Evolutionary conservation across 2,329 filamentous ascomycete species (phyloP).

Genomic region (Achaetomium macrosporum): DNA sequence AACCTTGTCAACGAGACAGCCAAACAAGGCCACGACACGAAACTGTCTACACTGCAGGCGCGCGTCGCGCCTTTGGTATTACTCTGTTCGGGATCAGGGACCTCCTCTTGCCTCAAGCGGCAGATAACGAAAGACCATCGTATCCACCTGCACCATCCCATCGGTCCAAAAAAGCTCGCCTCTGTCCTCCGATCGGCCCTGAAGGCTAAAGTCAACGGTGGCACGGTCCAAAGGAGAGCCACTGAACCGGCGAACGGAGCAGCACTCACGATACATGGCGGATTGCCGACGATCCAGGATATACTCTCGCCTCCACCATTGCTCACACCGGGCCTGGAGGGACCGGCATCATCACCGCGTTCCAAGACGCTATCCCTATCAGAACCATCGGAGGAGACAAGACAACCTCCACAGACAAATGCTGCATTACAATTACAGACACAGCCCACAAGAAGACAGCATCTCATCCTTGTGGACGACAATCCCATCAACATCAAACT

Average conservation of each 20-base stretch:
- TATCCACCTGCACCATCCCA: slow-evolving; percentile 19
- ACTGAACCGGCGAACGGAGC: neutral
- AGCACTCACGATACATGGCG: neutral
- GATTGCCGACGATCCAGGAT: neutral
- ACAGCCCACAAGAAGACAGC: neutral
- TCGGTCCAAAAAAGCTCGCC: slow-evolving; percentile 19
- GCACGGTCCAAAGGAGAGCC: neutral
- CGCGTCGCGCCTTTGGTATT: slow-evolving; percentile 12
- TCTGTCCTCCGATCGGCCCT: slow-evolving; percentile 13
- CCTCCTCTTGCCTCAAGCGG: slow-evolving; percentile 9
- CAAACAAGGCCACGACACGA: neutral
- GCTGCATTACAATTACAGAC: neutral
- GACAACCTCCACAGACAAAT: neutral
- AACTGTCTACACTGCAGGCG: neutral
- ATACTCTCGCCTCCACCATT: neutral
- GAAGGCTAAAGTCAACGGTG: neutral
- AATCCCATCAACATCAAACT: slow-evolving; percentile 39
- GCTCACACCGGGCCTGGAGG: too few relatives aligned
- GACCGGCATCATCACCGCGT: too few relatives aligned
- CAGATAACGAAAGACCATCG: neutral
- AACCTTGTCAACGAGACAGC: neutral
- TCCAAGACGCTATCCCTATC: neutral
- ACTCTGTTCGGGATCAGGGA: slow-evolving; percentile 17
- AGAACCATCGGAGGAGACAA: neutral
- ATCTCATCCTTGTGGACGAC: slow-evolving; percentile 37